Evolutionary conservation across 768 basidiomycete species (phyloP).

Genomic region (Fomitopsis pulvina): DNA sequence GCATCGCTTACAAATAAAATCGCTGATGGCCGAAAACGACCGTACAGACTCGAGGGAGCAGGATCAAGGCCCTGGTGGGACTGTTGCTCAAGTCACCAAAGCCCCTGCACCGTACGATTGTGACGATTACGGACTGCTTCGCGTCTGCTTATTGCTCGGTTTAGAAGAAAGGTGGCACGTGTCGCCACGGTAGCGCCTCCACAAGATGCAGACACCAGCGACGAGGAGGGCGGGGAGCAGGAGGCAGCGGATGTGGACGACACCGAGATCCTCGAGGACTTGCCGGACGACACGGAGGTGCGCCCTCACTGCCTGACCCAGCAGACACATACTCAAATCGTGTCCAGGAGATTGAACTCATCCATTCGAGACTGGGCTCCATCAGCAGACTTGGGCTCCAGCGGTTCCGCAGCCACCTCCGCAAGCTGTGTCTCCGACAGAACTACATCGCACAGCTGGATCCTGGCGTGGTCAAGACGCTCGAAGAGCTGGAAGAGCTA

Average conservation of each 20-base stretch:
- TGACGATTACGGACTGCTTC: neutral
- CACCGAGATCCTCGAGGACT: conserved; percentile 53
- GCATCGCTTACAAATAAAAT: no score
- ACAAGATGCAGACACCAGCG: conserved; percentile 39
- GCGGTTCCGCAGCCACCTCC: conserved; percentile 65
- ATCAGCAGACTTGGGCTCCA: conserved; percentile 60
- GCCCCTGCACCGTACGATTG: neutral
- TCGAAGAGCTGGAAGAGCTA: conserved; percentile 76
- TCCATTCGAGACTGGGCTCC: conserved; percentile 71
- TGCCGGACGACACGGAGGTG: conserved; percentile 83
- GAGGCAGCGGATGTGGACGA: conserved; percentile 34
- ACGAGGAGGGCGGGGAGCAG: conserved; percentile 41
- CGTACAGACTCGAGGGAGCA: no score
- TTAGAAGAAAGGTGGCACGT: conserved; percentile 28
- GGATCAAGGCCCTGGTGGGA: no score
- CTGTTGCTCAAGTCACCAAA: no score
- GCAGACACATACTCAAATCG: neutral
- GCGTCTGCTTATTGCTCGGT: neutral
- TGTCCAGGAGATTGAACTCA: conserved; percentile 75
- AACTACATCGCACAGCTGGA: conserved; percentile 74
- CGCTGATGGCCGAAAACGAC: no score
- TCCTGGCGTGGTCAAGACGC: conserved; percentile 57
- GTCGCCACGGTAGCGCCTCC: conserved; percentile 31
- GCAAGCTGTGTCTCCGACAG: conserved; percentile 77
- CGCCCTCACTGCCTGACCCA: conserved; percentile 17